A percentile compares a stretch with the other conserved stretches of the same genome.
These are phyloP conservation scores for Taiozyma onychis DNA, from an alignment of 1,139 yeast species.

Conservation along the genomic window DNA sequence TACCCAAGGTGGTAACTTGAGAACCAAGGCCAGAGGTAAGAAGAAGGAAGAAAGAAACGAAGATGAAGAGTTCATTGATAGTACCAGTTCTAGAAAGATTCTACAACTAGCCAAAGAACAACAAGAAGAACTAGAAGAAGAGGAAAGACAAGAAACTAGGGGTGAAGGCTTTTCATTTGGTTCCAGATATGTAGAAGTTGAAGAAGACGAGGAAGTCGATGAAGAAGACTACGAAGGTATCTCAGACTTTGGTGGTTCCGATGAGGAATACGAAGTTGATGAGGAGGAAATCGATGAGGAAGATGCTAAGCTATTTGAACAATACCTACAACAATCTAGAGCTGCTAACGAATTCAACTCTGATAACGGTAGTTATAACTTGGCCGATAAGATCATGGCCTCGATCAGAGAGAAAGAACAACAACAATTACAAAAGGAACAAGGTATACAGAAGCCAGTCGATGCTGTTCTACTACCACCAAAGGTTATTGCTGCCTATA, in stretches of 20 bases:
- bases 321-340: slow-evolving; percentile 45
- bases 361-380: slow-evolving; percentile 47
- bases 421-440: slow-evolving; percentile 21
- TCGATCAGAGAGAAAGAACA: slow-evolving; percentile 72
- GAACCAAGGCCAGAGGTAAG: slow-evolving; percentile 31
- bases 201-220: slow-evolving; percentile 33
- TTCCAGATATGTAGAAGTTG: slow-evolving; percentile 26
- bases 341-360: slow-evolving; percentile 31
- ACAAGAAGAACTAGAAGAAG: slow-evolving; percentile 77
- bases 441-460: slow-evolving; percentile 23
- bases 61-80: slow-evolving; percentile 68
- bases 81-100: slow-evolving; percentile 78
- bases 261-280: slow-evolving; percentile 45
- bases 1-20: slow-evolving; percentile 65
- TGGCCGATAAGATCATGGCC: slow-evolving; percentile 91
- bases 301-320: slow-evolving; percentile 66
- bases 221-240: slow-evolving; percentile 33
- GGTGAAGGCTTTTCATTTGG: slow-evolving; percentile 24
- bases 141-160: slow-evolving; percentile 37
- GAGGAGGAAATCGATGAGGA: slow-evolving; percentile 57
- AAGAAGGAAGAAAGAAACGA: slow-evolving; percentile 33
- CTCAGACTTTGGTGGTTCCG: slow-evolving; percentile 38
- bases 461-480: slow-evolving; percentile 81
- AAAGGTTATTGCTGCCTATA: slow-evolving; percentile 90
- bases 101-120: slow-evolving; percentile 86